Conservation (phyloP, 1,284 basidiomycete genomes). For the Pyrrhoderma noxium region DNA sequence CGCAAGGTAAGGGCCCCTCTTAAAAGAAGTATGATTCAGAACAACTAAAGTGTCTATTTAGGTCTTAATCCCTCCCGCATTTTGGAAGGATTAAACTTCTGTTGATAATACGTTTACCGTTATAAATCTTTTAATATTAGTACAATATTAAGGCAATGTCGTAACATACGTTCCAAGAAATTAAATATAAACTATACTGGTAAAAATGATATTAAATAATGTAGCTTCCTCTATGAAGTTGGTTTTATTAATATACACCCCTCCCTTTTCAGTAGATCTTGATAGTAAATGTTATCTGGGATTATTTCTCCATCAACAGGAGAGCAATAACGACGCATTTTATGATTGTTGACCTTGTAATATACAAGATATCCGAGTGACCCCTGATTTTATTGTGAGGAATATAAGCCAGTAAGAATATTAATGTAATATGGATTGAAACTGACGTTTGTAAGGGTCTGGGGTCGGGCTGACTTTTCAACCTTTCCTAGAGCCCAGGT, state of each 20-base stretch:
- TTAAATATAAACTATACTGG: neutral
- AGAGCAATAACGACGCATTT: no score
- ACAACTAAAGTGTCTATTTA: neutral
- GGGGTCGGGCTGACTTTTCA: no score
- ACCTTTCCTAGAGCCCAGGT: no score
- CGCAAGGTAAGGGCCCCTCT: neutral
- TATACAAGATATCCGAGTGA: no score
- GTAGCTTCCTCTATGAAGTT: neutral
- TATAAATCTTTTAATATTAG: neutral
- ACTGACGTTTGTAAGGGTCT: no score
- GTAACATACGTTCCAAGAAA: neutral
- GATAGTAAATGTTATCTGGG: no score
- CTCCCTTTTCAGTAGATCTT: no score
- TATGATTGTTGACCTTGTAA: no score
- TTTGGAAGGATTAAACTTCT: slow-evolving; percentile 3
- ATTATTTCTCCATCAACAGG: no score
- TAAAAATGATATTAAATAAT: neutral
- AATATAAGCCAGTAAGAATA: no score
- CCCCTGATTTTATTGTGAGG: no score
- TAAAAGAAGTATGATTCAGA: neutral
- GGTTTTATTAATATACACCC: neutral
- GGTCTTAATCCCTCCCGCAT: slow-evolving; percentile 8
- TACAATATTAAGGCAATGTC: neutral
- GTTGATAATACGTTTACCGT: neutral
- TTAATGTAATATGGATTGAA: no score